phyloP scores from a whole-genome alignment of 805 yeast genomes.

The Schizosaccharomyces cryophilus region DNA sequence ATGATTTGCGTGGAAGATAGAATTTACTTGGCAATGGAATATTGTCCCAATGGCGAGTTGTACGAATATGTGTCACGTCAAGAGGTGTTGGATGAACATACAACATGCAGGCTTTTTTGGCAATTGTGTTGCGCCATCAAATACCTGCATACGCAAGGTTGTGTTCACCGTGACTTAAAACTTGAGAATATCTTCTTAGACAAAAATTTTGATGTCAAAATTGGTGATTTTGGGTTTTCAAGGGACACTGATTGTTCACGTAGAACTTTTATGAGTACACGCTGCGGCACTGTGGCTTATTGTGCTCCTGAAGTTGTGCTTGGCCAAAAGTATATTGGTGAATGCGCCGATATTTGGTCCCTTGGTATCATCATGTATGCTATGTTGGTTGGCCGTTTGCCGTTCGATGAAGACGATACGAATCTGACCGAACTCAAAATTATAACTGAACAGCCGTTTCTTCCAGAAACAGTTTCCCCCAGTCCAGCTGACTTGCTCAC shows the following conservation, averaged over 20 bases:
- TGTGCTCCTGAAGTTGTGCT: slow-evolving; percentile 81
- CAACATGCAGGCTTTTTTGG: slow-evolving; percentile 19
- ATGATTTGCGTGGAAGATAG: slow-evolving; percentile 54
- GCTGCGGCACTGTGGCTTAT: slow-evolving; percentile 93
- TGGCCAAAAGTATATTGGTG: slow-evolving; percentile 81
- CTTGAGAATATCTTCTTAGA: slow-evolving; percentile 38
- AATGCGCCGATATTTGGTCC: slow-evolving; percentile 84
- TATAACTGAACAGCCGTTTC: background rate
- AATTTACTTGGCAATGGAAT: slow-evolving; percentile 76
- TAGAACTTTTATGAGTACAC: slow-evolving; percentile 44
- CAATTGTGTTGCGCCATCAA: slow-evolving; percentile 37
- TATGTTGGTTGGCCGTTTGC: slow-evolving; percentile 61
- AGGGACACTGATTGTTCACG: slow-evolving; percentile 31
- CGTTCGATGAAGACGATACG: slow-evolving; percentile 37
- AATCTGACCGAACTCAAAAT: background rate
- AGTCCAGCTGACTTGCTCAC: background rate
- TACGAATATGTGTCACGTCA: slow-evolving; percentile 13
- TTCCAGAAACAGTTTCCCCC: background rate
- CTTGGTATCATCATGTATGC: slow-evolving; percentile 77
- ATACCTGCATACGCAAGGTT: slow-evolving; percentile 52
- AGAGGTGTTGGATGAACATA: slow-evolving; percentile 18
- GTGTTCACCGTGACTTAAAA: slow-evolving; percentile 57
- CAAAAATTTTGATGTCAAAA: slow-evolving; percentile 32
- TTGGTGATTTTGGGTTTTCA: slow-evolving; percentile 61
- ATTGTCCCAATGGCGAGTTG: slow-evolving; percentile 37